Evolutionary conservation across 2,329 filamentous ascomycete genomes (phyloP).

Genomic region (Ophiocordyceps australis): DNA sequence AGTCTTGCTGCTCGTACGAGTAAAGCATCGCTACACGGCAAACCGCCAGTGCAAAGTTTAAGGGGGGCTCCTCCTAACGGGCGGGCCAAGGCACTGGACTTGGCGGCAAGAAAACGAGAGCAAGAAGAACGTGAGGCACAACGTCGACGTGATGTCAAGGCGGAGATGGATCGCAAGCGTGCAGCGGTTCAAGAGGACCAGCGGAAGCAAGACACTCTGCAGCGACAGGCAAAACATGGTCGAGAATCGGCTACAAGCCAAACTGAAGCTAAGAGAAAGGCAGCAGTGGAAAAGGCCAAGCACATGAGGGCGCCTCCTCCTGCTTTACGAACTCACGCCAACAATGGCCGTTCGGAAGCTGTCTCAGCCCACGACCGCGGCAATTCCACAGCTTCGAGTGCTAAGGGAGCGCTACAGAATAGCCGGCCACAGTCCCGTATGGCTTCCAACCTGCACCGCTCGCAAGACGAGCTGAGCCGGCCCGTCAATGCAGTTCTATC

Average conservation of each 20-base stretch:
- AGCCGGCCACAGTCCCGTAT: conserved; percentile 37
- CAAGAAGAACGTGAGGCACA: conserved; percentile 67
- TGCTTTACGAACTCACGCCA: conserved; percentile 34
- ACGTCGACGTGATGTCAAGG: conserved; percentile 64
- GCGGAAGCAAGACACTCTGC: conserved; percentile 36
- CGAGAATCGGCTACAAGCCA: conserved; percentile 41
- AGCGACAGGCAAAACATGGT: conserved; percentile 41
- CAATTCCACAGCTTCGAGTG: conserved; percentile 4
- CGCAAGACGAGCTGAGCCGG: conserved; percentile 41
- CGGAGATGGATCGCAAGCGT: conserved; percentile 62
- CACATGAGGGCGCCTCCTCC: conserved; percentile 45
- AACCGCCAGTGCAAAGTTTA: conserved; percentile 37
- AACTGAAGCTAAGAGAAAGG: conserved; percentile 46
- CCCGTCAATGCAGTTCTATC: conserved; percentile 42
- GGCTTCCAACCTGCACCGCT: conserved; percentile 29
- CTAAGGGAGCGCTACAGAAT: conserved; percentile 14
- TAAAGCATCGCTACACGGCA: conserved; percentile 43
- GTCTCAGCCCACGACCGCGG: conserved; percentile 12
- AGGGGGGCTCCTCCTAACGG: conserved; percentile 41
- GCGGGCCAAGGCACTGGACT: conserved; percentile 52
- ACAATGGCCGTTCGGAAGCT: conserved; percentile 29
- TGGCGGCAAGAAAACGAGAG: conserved; percentile 68
- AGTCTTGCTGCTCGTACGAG: conserved; percentile 46
- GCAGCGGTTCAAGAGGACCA: conserved; percentile 49
- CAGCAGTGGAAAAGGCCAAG: conserved; percentile 45